Conservation (phyloP, 2,329 filamentous ascomycete species). For the Claviceps quebecensis region DNA sequence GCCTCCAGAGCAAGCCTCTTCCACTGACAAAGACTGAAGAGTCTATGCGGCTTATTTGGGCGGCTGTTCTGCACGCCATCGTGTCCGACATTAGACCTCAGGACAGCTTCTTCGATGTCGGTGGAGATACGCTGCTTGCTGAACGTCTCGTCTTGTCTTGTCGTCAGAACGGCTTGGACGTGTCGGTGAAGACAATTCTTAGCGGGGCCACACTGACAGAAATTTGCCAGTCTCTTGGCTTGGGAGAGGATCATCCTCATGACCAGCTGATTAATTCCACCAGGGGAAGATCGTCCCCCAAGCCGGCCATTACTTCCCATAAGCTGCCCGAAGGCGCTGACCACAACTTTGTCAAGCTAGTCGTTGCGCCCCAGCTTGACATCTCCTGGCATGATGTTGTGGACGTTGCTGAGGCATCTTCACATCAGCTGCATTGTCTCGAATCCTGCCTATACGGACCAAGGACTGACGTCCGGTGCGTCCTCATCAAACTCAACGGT, state of each 20-base stretch:
- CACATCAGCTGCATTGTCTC: slow-evolving; percentile 32
- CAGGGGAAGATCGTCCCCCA: slow-evolving; percentile 2
- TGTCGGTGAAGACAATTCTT: slow-evolving; percentile 30
- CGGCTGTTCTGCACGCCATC: slow-evolving; percentile 25
- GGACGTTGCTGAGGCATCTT: slow-evolving; percentile 34
- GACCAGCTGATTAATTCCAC: background rate
- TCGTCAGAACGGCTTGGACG: slow-evolving; percentile 25
- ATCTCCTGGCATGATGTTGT: slow-evolving; percentile 28
- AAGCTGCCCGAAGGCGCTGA: slow-evolving; percentile 9
- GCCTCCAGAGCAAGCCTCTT: slow-evolving; percentile 28
- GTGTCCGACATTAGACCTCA: slow-evolving; percentile 25
- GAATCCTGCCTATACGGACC: slow-evolving; percentile 32
- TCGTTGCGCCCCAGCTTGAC: slow-evolving; percentile 28
- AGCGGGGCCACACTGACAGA: slow-evolving; percentile 28
- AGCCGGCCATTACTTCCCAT: slow-evolving; percentile 3
- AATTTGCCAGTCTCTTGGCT: slow-evolving; percentile 23
- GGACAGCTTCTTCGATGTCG: slow-evolving; percentile 31
- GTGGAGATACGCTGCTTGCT: slow-evolving; percentile 32
- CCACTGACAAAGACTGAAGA: slow-evolving; percentile 34
- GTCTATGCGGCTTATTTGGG: slow-evolving; percentile 34
- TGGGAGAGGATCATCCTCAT: slow-evolving; percentile 2
- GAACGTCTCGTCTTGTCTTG: slow-evolving; percentile 30
- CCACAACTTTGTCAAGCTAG: slow-evolving; percentile 24
- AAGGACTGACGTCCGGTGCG: slow-evolving; percentile 31
- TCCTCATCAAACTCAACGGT: slow-evolving; percentile 34